A percentile compares a stretch with the other conserved stretches of the same genome.
Conservation (phyloP, 768 basidiomycete species). For the Lentinus brumalis region DNA sequence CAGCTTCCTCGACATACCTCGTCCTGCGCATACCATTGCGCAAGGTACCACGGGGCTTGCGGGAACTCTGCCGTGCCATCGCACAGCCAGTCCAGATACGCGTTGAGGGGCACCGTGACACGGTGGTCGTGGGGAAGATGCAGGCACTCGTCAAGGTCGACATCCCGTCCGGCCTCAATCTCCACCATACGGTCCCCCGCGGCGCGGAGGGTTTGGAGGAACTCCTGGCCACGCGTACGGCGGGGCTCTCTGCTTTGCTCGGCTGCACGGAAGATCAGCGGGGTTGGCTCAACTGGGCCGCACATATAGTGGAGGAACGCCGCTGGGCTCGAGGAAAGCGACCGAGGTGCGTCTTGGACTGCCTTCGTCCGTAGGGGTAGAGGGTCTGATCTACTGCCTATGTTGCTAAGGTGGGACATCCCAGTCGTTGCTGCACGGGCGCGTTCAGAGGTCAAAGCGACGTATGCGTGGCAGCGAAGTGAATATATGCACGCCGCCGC, state of each 20-base stretch:
- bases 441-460: too few relatives aligned
- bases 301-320: slow-evolving; percentile 11
- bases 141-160: slow-evolving; percentile 7
- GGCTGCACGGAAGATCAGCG: slow-evolving; percentile 2
- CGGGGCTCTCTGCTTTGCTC: background rate
- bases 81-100: slow-evolving; percentile 27
- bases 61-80: background rate
- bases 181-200: slow-evolving; percentile 22
- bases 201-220: slow-evolving; percentile 17
- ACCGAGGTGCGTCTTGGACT: slow-evolving; percentile 7
- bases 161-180: slow-evolving; percentile 27
- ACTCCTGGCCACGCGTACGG: background rate
- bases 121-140: slow-evolving; percentile 2
- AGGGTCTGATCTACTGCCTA: background rate
- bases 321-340: background rate
- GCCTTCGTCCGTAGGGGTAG: background rate
- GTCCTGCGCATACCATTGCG: slow-evolving; percentile 24
- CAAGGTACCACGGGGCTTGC: slow-evolving; percentile 17
- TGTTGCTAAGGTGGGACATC: too few relatives aligned
- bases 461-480: too few relatives aligned
- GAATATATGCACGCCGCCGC: too few relatives aligned
- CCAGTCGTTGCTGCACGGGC: too few relatives aligned
- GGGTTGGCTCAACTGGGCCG: background rate
- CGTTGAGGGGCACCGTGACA: slow-evolving; percentile 17
- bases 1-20: slow-evolving; percentile 18